Evolutionary conservation across 768 basidiomycete species (phyloP).

Genomic region (Suillus hirtellus): DNA sequence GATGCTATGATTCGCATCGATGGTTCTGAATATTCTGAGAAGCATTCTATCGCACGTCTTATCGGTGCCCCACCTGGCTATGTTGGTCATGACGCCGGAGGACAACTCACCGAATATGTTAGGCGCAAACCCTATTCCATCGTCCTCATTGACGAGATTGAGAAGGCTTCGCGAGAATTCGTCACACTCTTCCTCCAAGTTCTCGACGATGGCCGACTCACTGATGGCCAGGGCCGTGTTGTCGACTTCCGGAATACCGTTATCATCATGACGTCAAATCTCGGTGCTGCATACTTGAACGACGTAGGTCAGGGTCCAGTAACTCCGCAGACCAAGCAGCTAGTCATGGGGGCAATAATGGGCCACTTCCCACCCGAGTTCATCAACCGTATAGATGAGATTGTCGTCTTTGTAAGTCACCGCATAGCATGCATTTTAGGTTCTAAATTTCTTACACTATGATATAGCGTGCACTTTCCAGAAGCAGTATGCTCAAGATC

Average conservation of each 20-base stretch:
- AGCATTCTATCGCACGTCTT: constrained; percentile 70
- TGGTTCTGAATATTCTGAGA: constrained; percentile 90
- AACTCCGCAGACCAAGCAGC: constrained; percentile 51
- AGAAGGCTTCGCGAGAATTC: constrained; percentile 83
- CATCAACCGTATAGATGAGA: constrained; percentile 86
- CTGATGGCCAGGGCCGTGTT: constrained; percentile 89
- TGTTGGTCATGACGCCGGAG: constrained; percentile 87
- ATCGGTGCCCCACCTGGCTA: constrained; percentile 82
- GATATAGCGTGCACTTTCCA: constrained; percentile 74
- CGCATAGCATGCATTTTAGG: constrained; percentile 8
- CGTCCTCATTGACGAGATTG: constrained; percentile 84
- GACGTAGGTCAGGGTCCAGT: constrained; percentile 76
- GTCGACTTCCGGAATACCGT: constrained; percentile 90
- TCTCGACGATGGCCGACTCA: constrained; percentile 88
- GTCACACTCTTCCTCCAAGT: constrained; percentile 79
- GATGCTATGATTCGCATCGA: constrained; percentile 93
- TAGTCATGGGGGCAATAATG: constrained; percentile 81
- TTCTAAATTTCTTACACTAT: constrained; percentile 28
- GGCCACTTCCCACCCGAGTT: constrained; percentile 92
- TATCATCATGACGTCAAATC: constrained; percentile 93
- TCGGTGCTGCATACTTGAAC: constrained; percentile 76
- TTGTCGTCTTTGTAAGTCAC: constrained; percentile 62
- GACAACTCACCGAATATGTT: constrained; percentile 92
- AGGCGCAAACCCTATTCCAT: constrained; percentile 89
- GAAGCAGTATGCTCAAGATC: constrained; percentile 75